phyloP scores from a whole-genome alignment of 257 asterid species.

The Verbascum thapsus region DNA sequence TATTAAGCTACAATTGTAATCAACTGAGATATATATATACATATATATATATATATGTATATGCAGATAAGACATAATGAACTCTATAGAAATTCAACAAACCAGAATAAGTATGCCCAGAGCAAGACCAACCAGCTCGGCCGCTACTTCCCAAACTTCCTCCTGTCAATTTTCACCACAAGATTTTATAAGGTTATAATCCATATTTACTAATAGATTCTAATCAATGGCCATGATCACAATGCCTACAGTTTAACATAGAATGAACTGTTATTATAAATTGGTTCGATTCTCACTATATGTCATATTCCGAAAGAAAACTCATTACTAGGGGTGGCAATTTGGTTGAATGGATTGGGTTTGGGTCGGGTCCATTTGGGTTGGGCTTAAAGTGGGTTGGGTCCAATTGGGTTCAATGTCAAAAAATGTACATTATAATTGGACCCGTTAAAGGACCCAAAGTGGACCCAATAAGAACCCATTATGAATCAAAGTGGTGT shows the following conservation, averaged over 20 bases:
- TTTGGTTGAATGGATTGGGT: no score
- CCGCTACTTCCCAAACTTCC: constrained; percentile 99
- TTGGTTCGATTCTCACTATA: constrained; percentile 19
- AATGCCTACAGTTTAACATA: constrained; percentile 11
- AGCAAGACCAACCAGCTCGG: constrained; percentile 89
- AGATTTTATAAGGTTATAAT: constrained; percentile 26
- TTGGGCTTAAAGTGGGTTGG: no score
- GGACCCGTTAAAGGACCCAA: no score
- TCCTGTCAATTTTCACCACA: constrained; percentile 58
- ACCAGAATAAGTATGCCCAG: constrained; percentile 89
- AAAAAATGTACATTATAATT: no score
- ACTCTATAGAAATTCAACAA: constrained; percentile 30
- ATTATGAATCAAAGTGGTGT: no score
- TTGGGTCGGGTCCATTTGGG: no score
- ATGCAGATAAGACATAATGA: constrained; percentile 20
- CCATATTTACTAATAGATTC: constrained; percentile 17
- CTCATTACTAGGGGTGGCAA: no score
- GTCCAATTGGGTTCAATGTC: no score
- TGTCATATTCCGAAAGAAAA: constrained; percentile 8
- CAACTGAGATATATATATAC: constrained; percentile 28
- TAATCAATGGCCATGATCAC: neutral
- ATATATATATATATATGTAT: no score
- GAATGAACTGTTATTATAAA: constrained; percentile 7
- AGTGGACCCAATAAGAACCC: no score
- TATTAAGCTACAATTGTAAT: constrained; percentile 38